These are phyloP conservation scores for Lablab purpureus DNA, from an alignment of 306 rosid species.

Conservation along the genomic window DNA sequence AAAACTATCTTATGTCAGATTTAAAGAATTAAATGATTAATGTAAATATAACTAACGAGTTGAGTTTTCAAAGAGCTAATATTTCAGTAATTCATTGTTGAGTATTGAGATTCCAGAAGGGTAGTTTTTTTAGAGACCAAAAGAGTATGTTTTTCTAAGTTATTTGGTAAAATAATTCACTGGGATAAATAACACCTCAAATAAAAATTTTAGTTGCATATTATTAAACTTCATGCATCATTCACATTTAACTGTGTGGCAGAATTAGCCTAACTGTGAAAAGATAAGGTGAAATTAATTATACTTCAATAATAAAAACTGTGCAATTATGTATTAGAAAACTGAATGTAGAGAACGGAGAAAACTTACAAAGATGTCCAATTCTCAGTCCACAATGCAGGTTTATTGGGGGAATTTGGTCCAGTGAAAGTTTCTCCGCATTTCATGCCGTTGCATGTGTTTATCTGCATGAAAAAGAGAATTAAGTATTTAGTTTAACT, in stretches of 20 bases:
- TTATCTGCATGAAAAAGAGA: slow-evolving; percentile 53
- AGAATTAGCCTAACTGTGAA: neutral
- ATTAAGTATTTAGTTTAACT: neutral
- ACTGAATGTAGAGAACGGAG: neutral
- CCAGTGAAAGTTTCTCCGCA: slow-evolving; percentile 78
- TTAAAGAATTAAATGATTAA: neutral
- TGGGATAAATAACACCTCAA: neutral
- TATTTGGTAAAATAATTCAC: neutral
- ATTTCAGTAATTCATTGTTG: neutral
- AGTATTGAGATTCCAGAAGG: neutral
- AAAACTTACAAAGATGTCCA: slow-evolving; percentile 79
- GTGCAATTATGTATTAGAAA: neutral
- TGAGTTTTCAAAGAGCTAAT: neutral
- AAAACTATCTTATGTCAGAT: neutral
- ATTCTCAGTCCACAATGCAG: slow-evolving; percentile 80
- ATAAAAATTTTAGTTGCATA: neutral
- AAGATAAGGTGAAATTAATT: neutral
- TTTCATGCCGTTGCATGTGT: slow-evolving; percentile 83
- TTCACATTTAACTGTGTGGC: neutral
- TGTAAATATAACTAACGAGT: neutral
- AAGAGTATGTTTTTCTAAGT: neutral
- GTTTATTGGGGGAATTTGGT: slow-evolving; percentile 78
- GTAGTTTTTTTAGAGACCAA: neutral
- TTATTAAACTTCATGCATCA: neutral
- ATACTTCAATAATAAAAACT: neutral